Evolutionary conservation across 768 basidiomycete species (phyloP).

Genomic region (Hydnomerulius pinastri): DNA sequence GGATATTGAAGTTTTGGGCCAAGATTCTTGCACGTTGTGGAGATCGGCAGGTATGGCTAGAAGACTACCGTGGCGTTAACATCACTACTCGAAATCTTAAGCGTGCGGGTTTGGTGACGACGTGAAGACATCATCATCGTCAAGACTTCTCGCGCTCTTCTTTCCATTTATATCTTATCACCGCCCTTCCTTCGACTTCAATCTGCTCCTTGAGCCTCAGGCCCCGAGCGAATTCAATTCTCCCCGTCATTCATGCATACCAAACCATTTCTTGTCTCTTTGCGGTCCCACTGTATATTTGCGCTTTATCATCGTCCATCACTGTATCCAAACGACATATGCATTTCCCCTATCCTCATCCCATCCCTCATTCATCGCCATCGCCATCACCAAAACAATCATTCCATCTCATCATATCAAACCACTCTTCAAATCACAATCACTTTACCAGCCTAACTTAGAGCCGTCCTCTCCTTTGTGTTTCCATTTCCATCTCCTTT

Average conservation of each 20-base stretch:
- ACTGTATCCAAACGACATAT: conserved; percentile 32
- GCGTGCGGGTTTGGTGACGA: conserved; percentile 32
- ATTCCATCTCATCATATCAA: conserved; percentile 2
- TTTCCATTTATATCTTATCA: not conserved
- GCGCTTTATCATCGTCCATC: conserved; percentile 19
- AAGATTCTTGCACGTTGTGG: conserved; percentile 51
- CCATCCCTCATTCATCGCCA: conserved; percentile 1
- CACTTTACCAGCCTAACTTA: conserved; percentile 6
- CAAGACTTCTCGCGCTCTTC: not conserved
- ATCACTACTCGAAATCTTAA: conserved; percentile 48
- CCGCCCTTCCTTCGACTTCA: not conserved
- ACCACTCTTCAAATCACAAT: conserved; percentile 1
- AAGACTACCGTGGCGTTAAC: conserved; percentile 64
- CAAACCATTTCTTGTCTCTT: conserved; percentile 9
- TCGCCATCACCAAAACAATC: no score
- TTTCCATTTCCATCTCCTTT: no score
- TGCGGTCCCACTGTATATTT: conserved; percentile 32
- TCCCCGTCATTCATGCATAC: conserved; percentile 20
- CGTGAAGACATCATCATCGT: conserved; percentile 4
- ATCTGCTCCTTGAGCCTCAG: not conserved
- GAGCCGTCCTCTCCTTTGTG: conserved; percentile 19
- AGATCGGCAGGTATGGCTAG: conserved; percentile 59
- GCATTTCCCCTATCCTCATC: conserved; percentile 21
- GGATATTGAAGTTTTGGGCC: conserved; percentile 51
- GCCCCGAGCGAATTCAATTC: conserved; percentile 5